Conservation (phyloP, 768 basidiomycete species). For the Pleurotus salmoneostramineus region DNA sequence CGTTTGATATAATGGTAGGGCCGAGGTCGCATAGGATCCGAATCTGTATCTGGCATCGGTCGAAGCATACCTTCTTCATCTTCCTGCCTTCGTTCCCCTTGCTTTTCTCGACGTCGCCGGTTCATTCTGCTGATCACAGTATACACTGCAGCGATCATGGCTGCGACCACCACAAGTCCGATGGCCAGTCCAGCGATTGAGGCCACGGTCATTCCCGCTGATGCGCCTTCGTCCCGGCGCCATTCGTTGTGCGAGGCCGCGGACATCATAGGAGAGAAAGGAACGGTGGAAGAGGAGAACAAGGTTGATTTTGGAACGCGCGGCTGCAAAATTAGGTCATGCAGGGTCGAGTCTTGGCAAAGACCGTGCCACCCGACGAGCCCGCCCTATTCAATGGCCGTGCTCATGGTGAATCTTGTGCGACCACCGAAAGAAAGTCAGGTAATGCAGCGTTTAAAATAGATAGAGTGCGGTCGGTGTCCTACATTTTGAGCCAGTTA, state of each 20-base stretch:
- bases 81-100: not conserved
- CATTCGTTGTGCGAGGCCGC: not conserved
- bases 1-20: not conserved
- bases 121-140: not conserved
- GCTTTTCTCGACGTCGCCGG: not conserved
- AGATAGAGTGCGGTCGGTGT: too few species aligned
- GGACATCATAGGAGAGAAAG: not conserved
- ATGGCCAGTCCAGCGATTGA: not conserved
- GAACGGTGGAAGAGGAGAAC: not conserved
- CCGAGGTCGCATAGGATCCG: not conserved
- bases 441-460: too few species aligned
- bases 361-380: too few species aligned
- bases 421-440: too few species aligned
- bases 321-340: too few species aligned
- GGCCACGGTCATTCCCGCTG: not conserved
- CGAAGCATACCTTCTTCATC: not conserved
- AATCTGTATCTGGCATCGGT: not conserved
- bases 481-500: too few species aligned
- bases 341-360: too few species aligned
- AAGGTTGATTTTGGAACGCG: too few species aligned
- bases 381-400: too few species aligned
- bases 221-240: not conserved
- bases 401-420: too few species aligned
- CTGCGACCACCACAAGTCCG: not conserved
- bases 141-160: not conserved